Evolutionary conservation across 352 stramenopile species (phyloP).

Genomic region (Globisporangium perplexum): DNA sequence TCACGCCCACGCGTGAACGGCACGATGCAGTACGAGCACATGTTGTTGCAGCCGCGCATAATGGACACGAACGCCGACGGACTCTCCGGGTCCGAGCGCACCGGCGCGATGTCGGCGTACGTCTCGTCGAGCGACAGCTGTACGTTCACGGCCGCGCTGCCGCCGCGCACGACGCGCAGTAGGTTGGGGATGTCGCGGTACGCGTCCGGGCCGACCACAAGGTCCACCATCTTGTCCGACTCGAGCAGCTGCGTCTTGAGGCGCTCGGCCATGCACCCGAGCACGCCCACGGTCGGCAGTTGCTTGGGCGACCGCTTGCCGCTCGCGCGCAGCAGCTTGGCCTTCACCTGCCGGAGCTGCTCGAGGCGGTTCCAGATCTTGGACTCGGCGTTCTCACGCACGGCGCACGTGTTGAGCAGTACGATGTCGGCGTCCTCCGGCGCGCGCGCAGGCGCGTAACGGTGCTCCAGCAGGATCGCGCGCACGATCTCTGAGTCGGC

Average conservation of each 20-base stretch:
- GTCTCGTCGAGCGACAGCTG: conserved; percentile 97
- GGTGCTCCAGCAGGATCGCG: conserved; percentile 85
- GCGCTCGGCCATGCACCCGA: conserved; percentile 99
- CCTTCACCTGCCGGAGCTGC: conserved; percentile 65
- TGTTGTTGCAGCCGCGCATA: conserved; percentile 99
- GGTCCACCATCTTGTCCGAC: conserved; percentile 93
- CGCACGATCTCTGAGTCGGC: conserved; percentile 98
- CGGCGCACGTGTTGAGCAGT: conserved; percentile 98
- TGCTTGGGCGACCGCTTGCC: conserved; percentile 48
- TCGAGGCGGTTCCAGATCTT: conserved; percentile 91
- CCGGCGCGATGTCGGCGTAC: conserved; percentile 96
- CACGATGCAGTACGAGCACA: conserved; percentile 99
- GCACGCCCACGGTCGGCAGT: conserved; percentile 89
- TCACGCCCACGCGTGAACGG: conserved; percentile 98
- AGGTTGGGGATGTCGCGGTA: conserved; percentile 97
- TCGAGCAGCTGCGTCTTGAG: conserved; percentile 96
- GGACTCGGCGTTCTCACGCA: conserved; percentile 98
- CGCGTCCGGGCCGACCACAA: conserved; percentile 97
- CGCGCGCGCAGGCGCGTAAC: conserved; percentile 50
- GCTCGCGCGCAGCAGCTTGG: conserved; percentile 50
- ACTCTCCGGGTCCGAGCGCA: conserved; percentile 78
- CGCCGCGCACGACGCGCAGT: conserved; percentile 80
- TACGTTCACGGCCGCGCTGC: conserved; percentile 89
- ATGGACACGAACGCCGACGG: conserved; percentile 97
- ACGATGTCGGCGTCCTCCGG: conserved; percentile 91